Evolutionary conservation across 192 early-diverging fungal genomes (phyloP), one percentile per base, ranked within the genome.

Genomic region (Spinellus fusiger): DNA sequence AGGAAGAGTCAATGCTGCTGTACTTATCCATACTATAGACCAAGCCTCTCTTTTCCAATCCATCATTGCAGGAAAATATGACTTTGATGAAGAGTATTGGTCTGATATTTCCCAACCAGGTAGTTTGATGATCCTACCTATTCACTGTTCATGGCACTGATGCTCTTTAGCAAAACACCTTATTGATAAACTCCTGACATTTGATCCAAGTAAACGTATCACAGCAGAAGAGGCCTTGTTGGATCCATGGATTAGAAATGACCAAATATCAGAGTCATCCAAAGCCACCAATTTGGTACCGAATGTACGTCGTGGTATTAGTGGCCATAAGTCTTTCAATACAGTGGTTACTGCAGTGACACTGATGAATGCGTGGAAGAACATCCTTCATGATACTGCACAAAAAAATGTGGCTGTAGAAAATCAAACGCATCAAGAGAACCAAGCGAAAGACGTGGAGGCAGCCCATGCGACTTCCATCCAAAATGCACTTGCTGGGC

Each of bases 181-280:
- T 58, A 89, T 92, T 57, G 80, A 86, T 46, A 69, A 72, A 44
- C 69, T 88, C 20, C 63, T 92, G 32, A 76, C 80, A 15, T 78
- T 90, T 29, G 78, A 91, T 56, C 89, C 91, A 1, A 37, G 67
- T 38, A 68, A 77, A 32, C 91, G 94, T 37, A 77, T 92, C 62
- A 93, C 92, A 4, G 89, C 86, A 20, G 73, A 77, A 16, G 77
- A 96, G 61, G 94, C 94, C 0, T 73, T 95, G 13, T 29, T 70
- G 20, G 94, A 98, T 73, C 90, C 87, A 1, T 98, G 93, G 93
- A 81, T 93, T 49, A 82, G 81, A 16, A 81, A 75, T 32, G 71
- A 71, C 32, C 53, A 68, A 35, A 33, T 48, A 20, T 49, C 49
- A 22, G 52, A 33, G 18, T 62, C 68, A 2, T 80, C 69, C 40